Percentiles rank a stretch among this genome's conserved stretches.
Evolutionary conservation across 495 filamentous ascomycete species (phyloP).

Genomic region (Filosporella fistucella): DNA sequence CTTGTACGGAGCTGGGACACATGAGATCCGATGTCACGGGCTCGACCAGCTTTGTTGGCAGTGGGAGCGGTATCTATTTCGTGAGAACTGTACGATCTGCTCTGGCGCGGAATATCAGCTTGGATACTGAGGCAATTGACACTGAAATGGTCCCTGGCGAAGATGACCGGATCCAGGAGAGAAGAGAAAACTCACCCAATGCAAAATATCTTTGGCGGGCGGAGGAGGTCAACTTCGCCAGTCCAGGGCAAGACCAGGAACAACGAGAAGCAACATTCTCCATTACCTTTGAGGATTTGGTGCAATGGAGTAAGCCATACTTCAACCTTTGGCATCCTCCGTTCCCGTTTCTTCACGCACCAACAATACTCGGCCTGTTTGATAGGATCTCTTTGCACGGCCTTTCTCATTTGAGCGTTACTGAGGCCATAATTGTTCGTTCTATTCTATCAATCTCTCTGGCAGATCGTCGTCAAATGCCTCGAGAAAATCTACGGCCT

Average conservation of each 20-base stretch:
- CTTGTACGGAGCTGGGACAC: neutral
- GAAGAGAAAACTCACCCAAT: conserved; percentile 12
- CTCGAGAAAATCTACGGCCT: neutral
- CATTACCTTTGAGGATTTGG: conserved; percentile 18
- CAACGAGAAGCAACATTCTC: conserved; percentile 6
- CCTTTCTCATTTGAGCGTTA: conserved; percentile 15
- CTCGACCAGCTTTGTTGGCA: conserved; percentile 33
- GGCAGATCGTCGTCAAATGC: conserved; percentile 10
- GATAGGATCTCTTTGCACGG: conserved; percentile 27
- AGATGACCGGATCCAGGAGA: too few species aligned
- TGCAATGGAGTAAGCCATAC: conserved; percentile 37
- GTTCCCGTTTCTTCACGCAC: conserved; percentile 42
- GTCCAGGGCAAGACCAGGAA: neutral
- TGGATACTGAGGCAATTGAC: conserved; percentile 23
- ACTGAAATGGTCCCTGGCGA: conserved; percentile 39
- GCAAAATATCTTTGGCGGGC: conserved; percentile 8
- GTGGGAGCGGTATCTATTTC: conserved; percentile 47
- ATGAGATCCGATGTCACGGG: conserved; percentile 1
- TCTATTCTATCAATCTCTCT: conserved; percentile 41
- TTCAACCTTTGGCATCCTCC: conserved; percentile 46
- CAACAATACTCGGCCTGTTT: conserved; percentile 33
- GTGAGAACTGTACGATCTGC: conserved; percentile 41
- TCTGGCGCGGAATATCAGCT: conserved; percentile 35
- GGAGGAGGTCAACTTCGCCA: conserved; percentile 5
- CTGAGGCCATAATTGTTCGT: conserved; percentile 35